Conservation (phyloP, 2,329 filamentous ascomycete species). For the Penicillium sp. region DNA sequence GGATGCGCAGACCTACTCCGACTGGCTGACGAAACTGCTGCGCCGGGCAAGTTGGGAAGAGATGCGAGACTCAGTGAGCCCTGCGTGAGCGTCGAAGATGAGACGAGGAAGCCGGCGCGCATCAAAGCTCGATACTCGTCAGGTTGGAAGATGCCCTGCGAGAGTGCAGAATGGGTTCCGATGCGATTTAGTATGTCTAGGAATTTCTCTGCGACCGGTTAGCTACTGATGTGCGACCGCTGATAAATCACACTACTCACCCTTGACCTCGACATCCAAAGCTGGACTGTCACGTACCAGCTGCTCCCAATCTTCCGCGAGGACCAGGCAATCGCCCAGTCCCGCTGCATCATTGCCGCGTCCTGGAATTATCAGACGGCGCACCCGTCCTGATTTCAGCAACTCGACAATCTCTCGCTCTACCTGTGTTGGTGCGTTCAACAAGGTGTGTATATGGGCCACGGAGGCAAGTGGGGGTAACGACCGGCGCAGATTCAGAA, state of each 20-base stretch:
- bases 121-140: slow-evolving; percentile 52
- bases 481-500: slow-evolving; percentile 56
- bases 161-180: slow-evolving; percentile 49
- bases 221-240: not conserved
- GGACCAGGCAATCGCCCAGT: slow-evolving; percentile 59
- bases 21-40: slow-evolving; percentile 27
- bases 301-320: slow-evolving; percentile 54
- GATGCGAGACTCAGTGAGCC: slow-evolving; percentile 46
- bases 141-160: slow-evolving; percentile 46
- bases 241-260: slow-evolving; percentile 18
- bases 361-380: slow-evolving; percentile 58
- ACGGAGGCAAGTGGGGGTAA: slow-evolving; percentile 61
- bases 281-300: slow-evolving; percentile 37
- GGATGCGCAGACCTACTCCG: slow-evolving; percentile 16
- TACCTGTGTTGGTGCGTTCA: slow-evolving; percentile 56
- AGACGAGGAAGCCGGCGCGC: slow-evolving; percentile 56
- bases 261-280: slow-evolving; percentile 37
- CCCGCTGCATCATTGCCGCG: slow-evolving; percentile 57
- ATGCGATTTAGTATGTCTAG: slow-evolving; percentile 48
- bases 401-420: slow-evolving; percentile 61
- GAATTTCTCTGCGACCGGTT: slow-evolving; percentile 47
- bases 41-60: slow-evolving; percentile 30
- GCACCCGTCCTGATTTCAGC: slow-evolving; percentile 50
- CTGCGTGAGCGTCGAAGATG: slow-evolving; percentile 43
- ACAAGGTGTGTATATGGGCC: slow-evolving; percentile 61